These are phyloP conservation scores for Solanum chmielewskii DNA, from an alignment of 257 asterid genomes.

Conservation along the genomic window DNA sequence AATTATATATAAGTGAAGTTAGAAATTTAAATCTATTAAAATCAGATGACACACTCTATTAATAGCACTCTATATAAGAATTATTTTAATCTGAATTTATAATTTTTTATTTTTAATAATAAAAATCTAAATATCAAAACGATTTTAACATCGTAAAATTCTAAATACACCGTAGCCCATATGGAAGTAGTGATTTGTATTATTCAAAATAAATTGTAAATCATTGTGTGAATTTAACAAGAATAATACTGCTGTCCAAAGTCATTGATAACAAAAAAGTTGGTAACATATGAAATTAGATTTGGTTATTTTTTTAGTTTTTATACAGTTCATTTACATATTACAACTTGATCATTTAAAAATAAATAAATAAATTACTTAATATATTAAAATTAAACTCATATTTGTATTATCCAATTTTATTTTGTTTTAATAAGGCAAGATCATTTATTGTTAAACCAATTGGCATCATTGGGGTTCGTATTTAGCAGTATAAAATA, in stretches of 20 bases:
- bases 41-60: no score
- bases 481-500: background rate
- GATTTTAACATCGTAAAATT: no score
- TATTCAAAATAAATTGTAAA: background rate
- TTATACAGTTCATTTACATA: background rate
- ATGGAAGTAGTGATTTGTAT: background rate
- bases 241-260: background rate
- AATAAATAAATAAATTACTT: background rate
- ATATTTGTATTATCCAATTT: background rate
- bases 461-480: background rate
- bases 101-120: no score
- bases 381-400: background rate
- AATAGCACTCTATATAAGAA: no score
- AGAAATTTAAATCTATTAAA: no score
- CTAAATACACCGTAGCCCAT: no score
- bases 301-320: background rate
- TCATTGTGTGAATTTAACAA: no score
- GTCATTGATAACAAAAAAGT: background rate
- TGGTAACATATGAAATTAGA: background rate
- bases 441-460: background rate
- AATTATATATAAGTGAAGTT: no score
- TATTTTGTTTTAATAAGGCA: background rate
- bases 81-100: no score
- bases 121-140: no score
- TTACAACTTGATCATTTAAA: background rate